These are phyloP conservation scores for Dryas octopetala DNA, from an alignment of 306 rosid genomes.

Conservation along the genomic window DNA sequence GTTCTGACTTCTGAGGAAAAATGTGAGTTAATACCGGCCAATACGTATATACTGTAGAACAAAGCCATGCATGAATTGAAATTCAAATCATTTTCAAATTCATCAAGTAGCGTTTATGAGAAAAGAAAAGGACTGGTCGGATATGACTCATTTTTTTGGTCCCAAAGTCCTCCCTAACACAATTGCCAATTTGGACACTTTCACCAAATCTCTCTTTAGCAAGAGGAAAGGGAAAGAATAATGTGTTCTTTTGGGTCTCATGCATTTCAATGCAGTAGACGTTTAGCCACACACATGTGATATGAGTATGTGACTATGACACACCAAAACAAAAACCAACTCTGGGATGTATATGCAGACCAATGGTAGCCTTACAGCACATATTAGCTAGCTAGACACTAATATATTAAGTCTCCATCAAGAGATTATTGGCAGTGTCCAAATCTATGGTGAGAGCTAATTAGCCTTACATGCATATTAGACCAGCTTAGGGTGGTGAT, in stretches of 20 bases:
- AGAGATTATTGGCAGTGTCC: background rate
- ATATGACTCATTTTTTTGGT: no score
- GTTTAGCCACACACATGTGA: background rate
- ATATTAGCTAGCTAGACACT: background rate
- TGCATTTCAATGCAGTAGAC: no score
- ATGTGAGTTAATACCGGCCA: no score
- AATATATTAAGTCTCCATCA: constrained; percentile 1
- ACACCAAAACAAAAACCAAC: background rate
- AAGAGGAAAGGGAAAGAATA: background rate
- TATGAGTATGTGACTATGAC: no score
- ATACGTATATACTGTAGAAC: no score
- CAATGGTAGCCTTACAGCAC: background rate
- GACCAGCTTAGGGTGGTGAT: background rate
- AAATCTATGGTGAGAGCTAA: background rate
- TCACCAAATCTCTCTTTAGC: background rate
- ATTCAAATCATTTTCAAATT: no score
- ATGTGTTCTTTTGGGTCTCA: background rate
- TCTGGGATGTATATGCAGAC: background rate
- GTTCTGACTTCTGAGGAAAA: no score
- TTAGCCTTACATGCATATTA: background rate
- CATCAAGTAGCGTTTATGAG: no score
- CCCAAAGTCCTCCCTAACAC: no score
- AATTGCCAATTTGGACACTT: background rate
- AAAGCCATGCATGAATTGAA: no score
- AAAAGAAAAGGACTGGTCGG: no score